phyloP scores from a whole-genome alignment of 2,329 filamentous ascomycete species.

The Phialophora verrucosa region DNA sequence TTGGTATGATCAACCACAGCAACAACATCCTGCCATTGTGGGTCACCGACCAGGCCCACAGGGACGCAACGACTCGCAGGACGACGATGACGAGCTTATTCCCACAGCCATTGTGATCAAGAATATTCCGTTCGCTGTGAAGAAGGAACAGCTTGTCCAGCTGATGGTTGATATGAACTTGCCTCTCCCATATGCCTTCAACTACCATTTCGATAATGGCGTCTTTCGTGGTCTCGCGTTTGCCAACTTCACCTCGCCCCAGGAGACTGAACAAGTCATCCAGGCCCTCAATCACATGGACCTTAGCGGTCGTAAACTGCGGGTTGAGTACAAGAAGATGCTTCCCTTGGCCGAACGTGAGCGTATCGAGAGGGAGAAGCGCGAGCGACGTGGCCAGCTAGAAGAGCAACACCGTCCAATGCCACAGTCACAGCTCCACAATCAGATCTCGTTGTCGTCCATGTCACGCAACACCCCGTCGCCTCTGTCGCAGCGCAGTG shows the following conservation, averaged over 20 bases:
- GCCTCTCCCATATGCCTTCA: constrained; percentile 96
- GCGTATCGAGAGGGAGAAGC: constrained; percentile 94
- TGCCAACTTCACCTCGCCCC: constrained; percentile 94
- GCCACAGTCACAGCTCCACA: constrained; percentile 69
- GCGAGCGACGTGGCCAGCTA: constrained; percentile 91
- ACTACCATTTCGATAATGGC: constrained; percentile 92
- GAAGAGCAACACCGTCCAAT: constrained; percentile 93
- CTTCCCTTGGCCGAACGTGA: constrained; percentile 91
- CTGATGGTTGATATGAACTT: constrained; percentile 95
- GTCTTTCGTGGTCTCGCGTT: constrained; percentile 96
- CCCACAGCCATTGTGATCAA: constrained; percentile 99
- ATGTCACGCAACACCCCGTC: constrained; percentile 70
- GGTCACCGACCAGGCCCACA: constrained; percentile 49
- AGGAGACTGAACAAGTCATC: constrained; percentile 92
- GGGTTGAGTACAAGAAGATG: constrained; percentile 99
- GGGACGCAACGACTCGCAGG: constrained; percentile 50
- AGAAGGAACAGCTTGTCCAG: constrained; percentile 91
- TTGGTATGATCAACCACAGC: constrained; percentile 64
- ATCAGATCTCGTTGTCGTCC: constrained; percentile 85
- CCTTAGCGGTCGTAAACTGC: constrained; percentile 88
- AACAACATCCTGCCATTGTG: constrained; percentile 53
- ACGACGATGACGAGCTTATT: constrained; percentile 80
- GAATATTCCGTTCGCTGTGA: constrained; percentile 97
- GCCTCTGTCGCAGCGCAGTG: constrained; percentile 64
- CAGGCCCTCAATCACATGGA: constrained; percentile 95